These are phyloP conservation scores for Penicillium bovifimosum DNA, from an alignment of 495 filamentous ascomycete species.

Conservation along the genomic window DNA sequence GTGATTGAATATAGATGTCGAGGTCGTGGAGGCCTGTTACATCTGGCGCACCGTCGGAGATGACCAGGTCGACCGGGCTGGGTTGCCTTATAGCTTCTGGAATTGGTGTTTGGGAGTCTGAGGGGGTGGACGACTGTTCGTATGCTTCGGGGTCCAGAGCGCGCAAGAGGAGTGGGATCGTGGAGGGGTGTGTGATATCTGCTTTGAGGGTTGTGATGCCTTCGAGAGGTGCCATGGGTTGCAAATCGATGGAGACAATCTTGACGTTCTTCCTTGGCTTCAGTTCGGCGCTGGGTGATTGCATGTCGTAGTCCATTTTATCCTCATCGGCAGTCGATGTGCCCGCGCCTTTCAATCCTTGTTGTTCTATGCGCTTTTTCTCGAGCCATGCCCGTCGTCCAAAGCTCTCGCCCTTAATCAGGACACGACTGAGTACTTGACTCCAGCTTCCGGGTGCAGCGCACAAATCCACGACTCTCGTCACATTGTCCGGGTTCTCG, in stretches of 20 bases:
- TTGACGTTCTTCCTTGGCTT: constrained; percentile 71
- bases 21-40: constrained; percentile 95
- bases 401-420: constrained; percentile 89
- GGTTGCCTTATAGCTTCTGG: constrained; percentile 43
- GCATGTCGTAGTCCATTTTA: constrained; percentile 23
- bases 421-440: constrained; percentile 84
- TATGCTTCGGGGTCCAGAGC: constrained; percentile 76
- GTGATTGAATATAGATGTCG: constrained; percentile 95
- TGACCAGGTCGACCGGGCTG: constrained; percentile 81
- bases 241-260: constrained; percentile 91
- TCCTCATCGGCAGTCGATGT: constrained; percentile 13
- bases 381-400: constrained; percentile 80
- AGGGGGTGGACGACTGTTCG: constrained; percentile 42
- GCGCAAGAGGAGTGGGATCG: constrained; percentile 77
- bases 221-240: constrained; percentile 88
- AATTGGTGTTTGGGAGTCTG: constrained; percentile 10
- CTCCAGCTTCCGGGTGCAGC: constrained; percentile 96
- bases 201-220: constrained; percentile 88
- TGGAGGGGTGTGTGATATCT: constrained; percentile 95
- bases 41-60: constrained; percentile 93
- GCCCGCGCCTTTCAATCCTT: constrained; percentile 33
- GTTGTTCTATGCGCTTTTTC: constrained; percentile 55
- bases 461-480: constrained; percentile 93
- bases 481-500: constrained; percentile 56
- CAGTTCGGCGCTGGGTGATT: constrained; percentile 31